Base-by-base conservation (phyloP, 2,329 filamentous ascomycete species). In the Fusarium guadeloupense region DNA sequence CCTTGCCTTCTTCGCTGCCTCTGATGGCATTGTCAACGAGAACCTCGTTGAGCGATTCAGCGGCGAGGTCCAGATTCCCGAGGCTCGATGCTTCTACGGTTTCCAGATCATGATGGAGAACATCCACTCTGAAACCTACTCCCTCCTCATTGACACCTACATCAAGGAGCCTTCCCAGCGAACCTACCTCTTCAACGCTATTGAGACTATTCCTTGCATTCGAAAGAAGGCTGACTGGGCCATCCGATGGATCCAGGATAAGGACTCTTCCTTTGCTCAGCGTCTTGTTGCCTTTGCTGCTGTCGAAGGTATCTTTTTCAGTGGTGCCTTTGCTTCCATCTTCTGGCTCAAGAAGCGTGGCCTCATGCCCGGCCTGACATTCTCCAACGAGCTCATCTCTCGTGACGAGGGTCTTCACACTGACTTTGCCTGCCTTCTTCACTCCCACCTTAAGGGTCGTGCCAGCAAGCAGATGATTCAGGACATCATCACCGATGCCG, bases 101-200 rank as follows among this genome's bases (percentile, higher is more conserved):
- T 99, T 99, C 87, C 95, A 99, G 83, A 98, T 98, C 83, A 99
- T 99, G 95, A 98, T 99, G 92, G 95, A 99, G 85, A 99, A 99
- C 83, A 97, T 99, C 73, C 95, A 99, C 86, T 97, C 95, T 14
- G 95, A 99, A 83, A 99, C 95, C 49, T 99, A 99, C 86, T 98
- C 94, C 17, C 89, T 99, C 30, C 89, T 99, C 75, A 99, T 99
- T 76, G 95, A 99, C 78, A 97, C 94, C 62, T 99, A 99, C 80
- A 96, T 99, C 82, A 97, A 96, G 85, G 95, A 99, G 83, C 91
- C 92, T 62, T 90, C 91, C 76, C 94, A 99, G 83, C 89, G 92
- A 70, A 90, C 86, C 61, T 93, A 98, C 77, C 89, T 99, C 54
- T 98, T 99, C 83, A 97, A 99, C 74, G 95, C 95, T 72, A 96